These are phyloP conservation scores for Peronospora belbahrii DNA, from an alignment of 352 stramenopile genomes.

Conservation along the genomic window DNA sequence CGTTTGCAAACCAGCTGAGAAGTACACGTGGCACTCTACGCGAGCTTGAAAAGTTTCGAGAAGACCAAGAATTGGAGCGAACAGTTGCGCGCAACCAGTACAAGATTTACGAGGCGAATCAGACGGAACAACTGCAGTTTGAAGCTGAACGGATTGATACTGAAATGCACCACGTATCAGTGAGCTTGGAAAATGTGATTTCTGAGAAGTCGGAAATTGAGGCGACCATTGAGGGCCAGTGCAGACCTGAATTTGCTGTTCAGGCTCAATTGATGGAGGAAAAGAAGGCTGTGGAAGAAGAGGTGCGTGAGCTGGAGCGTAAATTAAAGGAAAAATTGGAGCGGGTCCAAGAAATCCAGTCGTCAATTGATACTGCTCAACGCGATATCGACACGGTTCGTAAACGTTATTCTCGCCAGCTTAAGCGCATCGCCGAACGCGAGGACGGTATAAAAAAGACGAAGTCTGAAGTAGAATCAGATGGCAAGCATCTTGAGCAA, in stretches of 20 bases:
- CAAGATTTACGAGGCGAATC: slow-evolving; percentile 54
- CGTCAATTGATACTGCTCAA: slow-evolving; percentile 62
- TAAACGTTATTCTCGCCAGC: slow-evolving; percentile 59
- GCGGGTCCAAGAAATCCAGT: slow-evolving; percentile 51
- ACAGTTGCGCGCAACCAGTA: slow-evolving; percentile 41
- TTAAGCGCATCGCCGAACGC: slow-evolving; percentile 74
- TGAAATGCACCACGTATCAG: slow-evolving; percentile 66
- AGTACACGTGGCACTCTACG: slow-evolving; percentile 64
- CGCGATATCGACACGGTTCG: slow-evolving; percentile 71
- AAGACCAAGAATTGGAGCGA: slow-evolving; percentile 57
- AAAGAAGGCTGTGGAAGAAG: slow-evolving; percentile 50
- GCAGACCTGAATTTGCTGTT: slow-evolving; percentile 49
- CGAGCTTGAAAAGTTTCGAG: slow-evolving; percentile 68
- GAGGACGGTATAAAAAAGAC: slow-evolving; percentile 67
- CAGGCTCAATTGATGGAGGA: slow-evolving; percentile 49
- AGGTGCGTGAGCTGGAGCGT: slow-evolving; percentile 65
- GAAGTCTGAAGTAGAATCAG: slow-evolving; percentile 63
- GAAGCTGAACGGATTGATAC: slow-evolving; percentile 68
- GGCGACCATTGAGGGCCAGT: slow-evolving; percentile 67
- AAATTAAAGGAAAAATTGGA: slow-evolving; percentile 55
- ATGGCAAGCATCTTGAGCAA: slow-evolving; percentile 49
- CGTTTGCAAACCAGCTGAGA: slow-evolving; percentile 67
- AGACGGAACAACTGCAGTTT: slow-evolving; percentile 73
- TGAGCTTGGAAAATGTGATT: slow-evolving; percentile 60
- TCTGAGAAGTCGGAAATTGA: slow-evolving; percentile 75